A percentile compares a stretch with the other conserved stretches of the same genome.
phyloP scores from a whole-genome alignment of 2,329 filamentous ascomycete species.

The Ciborinia camelliae region DNA sequence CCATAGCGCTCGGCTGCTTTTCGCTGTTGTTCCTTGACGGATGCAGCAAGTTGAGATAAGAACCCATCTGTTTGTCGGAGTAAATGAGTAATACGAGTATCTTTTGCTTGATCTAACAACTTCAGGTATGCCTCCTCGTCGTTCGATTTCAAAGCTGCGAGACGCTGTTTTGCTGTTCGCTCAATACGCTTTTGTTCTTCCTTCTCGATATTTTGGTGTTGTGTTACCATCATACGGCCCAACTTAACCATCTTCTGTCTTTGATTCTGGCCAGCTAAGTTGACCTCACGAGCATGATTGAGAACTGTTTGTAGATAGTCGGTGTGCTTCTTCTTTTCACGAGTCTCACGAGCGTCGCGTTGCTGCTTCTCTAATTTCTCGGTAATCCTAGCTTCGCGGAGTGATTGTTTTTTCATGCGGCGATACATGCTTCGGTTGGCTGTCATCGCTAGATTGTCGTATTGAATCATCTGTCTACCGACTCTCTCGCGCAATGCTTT shows the following conservation, averaged over 20 bases:
- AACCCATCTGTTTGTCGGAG: conserved; percentile 97
- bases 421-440: conserved; percentile 89
- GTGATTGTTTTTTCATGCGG: conserved; percentile 93
- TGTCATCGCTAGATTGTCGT: conserved; percentile 95
- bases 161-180: conserved; percentile 97
- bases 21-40: conserved; percentile 90
- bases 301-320: conserved; percentile 88
- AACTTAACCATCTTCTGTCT: conserved; percentile 78
- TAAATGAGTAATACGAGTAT: conserved; percentile 97
- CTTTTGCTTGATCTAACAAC: conserved; percentile 95
- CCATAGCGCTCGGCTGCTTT: conserved; percentile 77
- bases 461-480: conserved; percentile 87
- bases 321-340: conserved; percentile 95
- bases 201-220: conserved; percentile 96
- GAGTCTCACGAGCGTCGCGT: conserved; percentile 88
- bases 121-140: conserved; percentile 99
- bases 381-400: conserved; percentile 92
- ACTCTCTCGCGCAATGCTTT: conserved; percentile 81
- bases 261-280: conserved; percentile 62
- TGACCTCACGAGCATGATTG: conserved; percentile 75
- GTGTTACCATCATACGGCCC: conserved; percentile 80
- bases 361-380: conserved; percentile 99
- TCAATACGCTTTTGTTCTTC: conserved; percentile 99
- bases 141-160: conserved; percentile 97
- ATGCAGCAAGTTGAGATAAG: conserved; percentile 89